Evolutionary conservation across 768 basidiomycete genomes (phyloP).

Genomic region (Russula virescens): DNA sequence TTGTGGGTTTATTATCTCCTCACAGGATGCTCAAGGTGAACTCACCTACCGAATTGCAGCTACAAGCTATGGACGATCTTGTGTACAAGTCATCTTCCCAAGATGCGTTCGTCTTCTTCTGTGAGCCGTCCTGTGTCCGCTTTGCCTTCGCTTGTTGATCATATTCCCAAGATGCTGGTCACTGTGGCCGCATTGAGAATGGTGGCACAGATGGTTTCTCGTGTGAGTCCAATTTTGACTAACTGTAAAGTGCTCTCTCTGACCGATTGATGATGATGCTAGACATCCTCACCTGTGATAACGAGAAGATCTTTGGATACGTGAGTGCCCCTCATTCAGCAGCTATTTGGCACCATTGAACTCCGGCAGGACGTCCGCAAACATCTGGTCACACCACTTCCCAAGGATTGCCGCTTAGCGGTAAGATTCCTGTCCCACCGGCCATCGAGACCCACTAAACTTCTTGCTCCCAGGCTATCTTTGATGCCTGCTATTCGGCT

Average conservation of each 20-base stretch:
- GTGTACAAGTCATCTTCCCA: constrained; percentile 14
- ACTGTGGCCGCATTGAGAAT: constrained; percentile 5
- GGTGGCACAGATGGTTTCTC: constrained; percentile 4
- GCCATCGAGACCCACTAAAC: background rate
- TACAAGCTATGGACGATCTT: constrained; percentile 16
- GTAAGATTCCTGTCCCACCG: background rate
- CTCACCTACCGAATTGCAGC: background rate
- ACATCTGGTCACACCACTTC: constrained; percentile 21
- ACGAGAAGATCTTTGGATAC: constrained; percentile 16
- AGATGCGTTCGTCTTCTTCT: constrained; percentile 24
- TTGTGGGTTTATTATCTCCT: constrained; percentile 12
- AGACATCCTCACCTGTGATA: constrained; percentile 18
- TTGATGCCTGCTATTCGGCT: constrained; percentile 25
- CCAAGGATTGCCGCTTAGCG: constrained; percentile 19
- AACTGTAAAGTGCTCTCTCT: background rate
- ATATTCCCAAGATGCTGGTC: constrained; percentile 1
- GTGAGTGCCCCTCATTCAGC: constrained; percentile 6
- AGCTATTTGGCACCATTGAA: background rate
- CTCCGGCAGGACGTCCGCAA: constrained; percentile 16
- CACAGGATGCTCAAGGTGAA: background rate
- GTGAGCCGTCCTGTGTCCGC: constrained; percentile 4
- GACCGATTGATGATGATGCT: background rate
- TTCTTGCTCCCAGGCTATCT: constrained; percentile 17
- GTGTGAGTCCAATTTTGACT: background rate
- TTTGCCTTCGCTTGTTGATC: background rate